A percentile compares a stretch with the other conserved stretches of the same genome.
phyloP scores from a whole-genome alignment of 177 flowering plant genomes.

The Tripterygium wilfordii region DNA sequence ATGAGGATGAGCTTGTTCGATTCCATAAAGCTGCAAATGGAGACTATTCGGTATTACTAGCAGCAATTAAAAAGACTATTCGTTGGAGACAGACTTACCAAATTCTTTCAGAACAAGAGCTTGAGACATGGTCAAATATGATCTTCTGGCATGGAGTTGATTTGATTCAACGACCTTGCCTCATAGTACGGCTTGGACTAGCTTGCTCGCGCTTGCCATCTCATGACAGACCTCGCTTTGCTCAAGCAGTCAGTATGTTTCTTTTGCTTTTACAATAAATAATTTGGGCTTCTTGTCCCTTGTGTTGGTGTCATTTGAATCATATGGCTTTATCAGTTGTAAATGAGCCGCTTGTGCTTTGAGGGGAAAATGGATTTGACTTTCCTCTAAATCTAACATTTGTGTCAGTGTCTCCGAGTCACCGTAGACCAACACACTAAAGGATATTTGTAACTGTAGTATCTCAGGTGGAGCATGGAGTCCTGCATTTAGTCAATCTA shows the following conservation, averaged over 20 bases:
- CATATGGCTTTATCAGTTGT: too few species aligned
- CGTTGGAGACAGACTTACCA: conserved; percentile 83
- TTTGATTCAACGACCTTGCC: conserved; percentile 64
- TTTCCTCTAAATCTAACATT: neutral
- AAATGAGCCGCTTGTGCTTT: too few species aligned
- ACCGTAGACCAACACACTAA: neutral
- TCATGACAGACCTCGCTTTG: conserved; percentile 69
- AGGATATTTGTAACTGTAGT: conserved; percentile 32
- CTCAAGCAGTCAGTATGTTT: conserved; percentile 81
- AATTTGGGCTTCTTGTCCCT: too few species aligned
- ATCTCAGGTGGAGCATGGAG: conserved; percentile 85
- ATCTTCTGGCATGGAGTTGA: conserved; percentile 85
- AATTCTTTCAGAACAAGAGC: conserved; percentile 70
- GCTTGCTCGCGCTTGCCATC: conserved; percentile 60
- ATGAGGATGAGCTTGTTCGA: conserved; percentile 73
- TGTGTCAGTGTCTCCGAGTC: too few species aligned
- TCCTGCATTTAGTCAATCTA: conserved; percentile 45
- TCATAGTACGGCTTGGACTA: conserved; percentile 78
- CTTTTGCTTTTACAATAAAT: neutral
- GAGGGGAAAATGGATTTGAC: neutral
- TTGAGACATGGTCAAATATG: conserved; percentile 74
- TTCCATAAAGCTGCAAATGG: conserved; percentile 74
- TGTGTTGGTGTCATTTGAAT: too few species aligned
- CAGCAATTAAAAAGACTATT: conserved; percentile 78
- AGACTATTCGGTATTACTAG: conserved; percentile 53